Percentiles rank a stretch among this genome's conserved stretches.
Evolutionary conservation across 139 green algal genomes (phyloP).

Genomic region (Chlorella sorokiniana): DNA sequence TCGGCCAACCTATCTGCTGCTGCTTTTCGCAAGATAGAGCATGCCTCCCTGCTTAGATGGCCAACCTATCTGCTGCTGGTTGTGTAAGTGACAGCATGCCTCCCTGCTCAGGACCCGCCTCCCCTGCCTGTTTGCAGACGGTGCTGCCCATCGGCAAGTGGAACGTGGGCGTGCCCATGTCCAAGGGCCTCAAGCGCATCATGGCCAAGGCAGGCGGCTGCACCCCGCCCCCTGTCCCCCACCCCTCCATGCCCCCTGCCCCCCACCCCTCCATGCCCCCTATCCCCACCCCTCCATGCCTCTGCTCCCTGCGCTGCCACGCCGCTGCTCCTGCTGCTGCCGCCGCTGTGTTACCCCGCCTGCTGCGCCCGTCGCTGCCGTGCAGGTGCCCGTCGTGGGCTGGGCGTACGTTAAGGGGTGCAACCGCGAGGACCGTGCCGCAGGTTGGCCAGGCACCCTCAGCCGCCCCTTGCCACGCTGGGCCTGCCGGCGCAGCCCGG

Average conservation of each 20-base stretch:
- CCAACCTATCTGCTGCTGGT: not conserved
- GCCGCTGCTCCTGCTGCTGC: not conserved
- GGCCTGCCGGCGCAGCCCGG: not conserved
- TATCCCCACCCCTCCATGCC: no score
- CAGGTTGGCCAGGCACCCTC: not conserved
- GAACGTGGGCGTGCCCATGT: slow-evolving; percentile 17
- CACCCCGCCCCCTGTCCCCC: not conserved
- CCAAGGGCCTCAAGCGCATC: slow-evolving; percentile 19
- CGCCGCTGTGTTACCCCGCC: not conserved
- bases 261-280: no score
- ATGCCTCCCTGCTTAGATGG: not conserved
- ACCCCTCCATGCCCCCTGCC: not conserved
- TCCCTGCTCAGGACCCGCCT: not conserved
- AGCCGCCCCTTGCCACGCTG: not conserved
- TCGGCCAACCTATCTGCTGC: not conserved
- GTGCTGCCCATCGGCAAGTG: slow-evolving; percentile 36
- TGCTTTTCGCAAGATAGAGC: not conserved
- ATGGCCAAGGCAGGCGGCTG: slow-evolving; percentile 3
- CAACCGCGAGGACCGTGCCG: slow-evolving; percentile 31
- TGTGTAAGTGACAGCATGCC: no score
- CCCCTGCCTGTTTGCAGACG: not conserved
- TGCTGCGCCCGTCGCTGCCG: not conserved
- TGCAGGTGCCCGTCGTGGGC: slow-evolving; percentile 6
- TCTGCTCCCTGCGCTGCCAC: not conserved
- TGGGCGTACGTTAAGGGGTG: slow-evolving; percentile 26